Evolutionary conservation across 2,329 filamentous ascomycete genomes (phyloP).

Genomic region (Penicillium sumatraense): DNA sequence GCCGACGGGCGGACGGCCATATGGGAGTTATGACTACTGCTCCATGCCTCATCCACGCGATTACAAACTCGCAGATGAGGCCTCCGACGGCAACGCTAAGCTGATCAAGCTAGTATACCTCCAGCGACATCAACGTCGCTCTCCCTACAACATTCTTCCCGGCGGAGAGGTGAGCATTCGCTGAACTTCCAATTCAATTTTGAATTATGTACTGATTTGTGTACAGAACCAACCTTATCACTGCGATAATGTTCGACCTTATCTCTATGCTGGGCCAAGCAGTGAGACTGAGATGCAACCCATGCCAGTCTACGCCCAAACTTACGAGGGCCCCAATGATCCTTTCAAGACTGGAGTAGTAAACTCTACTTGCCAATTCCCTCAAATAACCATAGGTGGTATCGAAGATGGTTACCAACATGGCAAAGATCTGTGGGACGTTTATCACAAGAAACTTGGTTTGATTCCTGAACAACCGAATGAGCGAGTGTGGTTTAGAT

Average conservation of each 20-base stretch:
- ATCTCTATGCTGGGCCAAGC: conserved; percentile 39
- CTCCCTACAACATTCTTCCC: conserved; percentile 46
- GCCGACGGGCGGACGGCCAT: conserved; percentile 24
- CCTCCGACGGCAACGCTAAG: conserved; percentile 33
- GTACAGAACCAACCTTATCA: conserved; percentile 40
- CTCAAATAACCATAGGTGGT: conserved; percentile 45
- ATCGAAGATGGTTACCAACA: conserved; percentile 44
- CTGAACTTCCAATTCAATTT: neutral
- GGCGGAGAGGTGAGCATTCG: conserved; percentile 38
- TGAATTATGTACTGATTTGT: conserved; percentile 9
- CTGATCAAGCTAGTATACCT: conserved; percentile 46
- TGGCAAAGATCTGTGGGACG: conserved; percentile 38
- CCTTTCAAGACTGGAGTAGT: conserved; percentile 40
- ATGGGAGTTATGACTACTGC: conserved; percentile 46
- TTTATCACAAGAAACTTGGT: conserved; percentile 39
- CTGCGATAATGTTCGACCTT: conserved; percentile 42
- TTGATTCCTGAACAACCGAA: conserved; percentile 37
- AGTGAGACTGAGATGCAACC: conserved; percentile 21
- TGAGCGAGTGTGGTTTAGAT: conserved; percentile 41
- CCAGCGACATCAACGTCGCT: conserved; percentile 44
- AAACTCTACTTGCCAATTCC: conserved; percentile 39
- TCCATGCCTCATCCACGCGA: conserved; percentile 47
- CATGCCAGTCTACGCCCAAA: conserved; percentile 40
- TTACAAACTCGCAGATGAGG: conserved; percentile 35
- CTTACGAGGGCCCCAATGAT: conserved; percentile 41